phyloP scores from a whole-genome alignment of 164 flowering plant genomes.

The Kingdonia uniflora region DNA sequence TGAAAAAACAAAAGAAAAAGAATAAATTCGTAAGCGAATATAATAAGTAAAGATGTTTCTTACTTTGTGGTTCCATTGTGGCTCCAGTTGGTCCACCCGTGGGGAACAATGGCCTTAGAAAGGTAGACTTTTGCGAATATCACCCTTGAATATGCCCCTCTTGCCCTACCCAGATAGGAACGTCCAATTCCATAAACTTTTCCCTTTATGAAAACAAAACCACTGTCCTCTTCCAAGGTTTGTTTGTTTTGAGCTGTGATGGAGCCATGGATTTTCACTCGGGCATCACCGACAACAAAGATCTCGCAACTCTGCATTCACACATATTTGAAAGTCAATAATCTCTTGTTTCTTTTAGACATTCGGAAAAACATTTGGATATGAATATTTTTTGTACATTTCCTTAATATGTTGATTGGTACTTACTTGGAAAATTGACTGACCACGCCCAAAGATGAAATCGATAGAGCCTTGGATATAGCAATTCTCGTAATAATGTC shows the following conservation, averaged over 20 bases:
- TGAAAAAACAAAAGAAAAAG: no score
- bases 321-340: not conserved
- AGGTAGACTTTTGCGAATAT: constrained; percentile 65
- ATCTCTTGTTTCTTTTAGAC: not conserved
- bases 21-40: not conserved
- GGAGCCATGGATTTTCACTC: constrained; percentile 58
- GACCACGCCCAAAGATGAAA: constrained; percentile 76
- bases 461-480: constrained; percentile 92
- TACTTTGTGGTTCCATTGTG: constrained; percentile 49
- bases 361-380: not conserved
- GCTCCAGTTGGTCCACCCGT: constrained; percentile 90
- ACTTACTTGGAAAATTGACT: constrained; percentile 41
- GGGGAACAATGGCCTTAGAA: constrained; percentile 55
- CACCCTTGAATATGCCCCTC: constrained; percentile 58
- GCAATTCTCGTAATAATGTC: constrained; percentile 65
- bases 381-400: not conserved
- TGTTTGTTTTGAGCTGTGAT: constrained; percentile 68
- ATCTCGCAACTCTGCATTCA: constrained; percentile 74
- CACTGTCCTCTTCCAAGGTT: constrained; percentile 36
- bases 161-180: constrained; percentile 68
- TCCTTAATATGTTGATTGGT: not conserved
- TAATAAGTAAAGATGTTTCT: constrained; percentile 6
- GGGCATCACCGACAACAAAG: constrained; percentile 54
- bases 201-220: constrained; percentile 64
- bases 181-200: constrained; percentile 62